A percentile compares a stretch with the other conserved stretches of the same genome.
These are phyloP conservation scores for Colletotrichum liriopes DNA, from an alignment of 2,329 filamentous ascomycete genomes.

Conservation along the genomic window DNA sequence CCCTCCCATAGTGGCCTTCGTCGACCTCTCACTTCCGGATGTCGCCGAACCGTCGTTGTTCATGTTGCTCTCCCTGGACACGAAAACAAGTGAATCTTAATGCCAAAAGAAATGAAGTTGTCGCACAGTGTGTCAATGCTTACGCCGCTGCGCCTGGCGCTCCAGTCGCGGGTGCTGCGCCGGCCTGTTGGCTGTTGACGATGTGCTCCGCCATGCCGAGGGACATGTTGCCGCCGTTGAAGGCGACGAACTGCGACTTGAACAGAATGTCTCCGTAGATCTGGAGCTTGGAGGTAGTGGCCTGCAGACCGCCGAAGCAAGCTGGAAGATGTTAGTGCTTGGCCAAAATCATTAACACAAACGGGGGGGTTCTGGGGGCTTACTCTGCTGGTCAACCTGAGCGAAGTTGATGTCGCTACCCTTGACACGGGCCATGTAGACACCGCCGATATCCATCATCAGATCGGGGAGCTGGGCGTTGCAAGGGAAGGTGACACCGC, in stretches of 20 bases:
- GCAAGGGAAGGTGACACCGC: slow-evolving; percentile 66
- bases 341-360: background rate
- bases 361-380: slow-evolving; percentile 48
- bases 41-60: slow-evolving; percentile 16
- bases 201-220: slow-evolving; percentile 62
- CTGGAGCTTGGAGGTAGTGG: slow-evolving; percentile 68
- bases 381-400: slow-evolving; percentile 65
- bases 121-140: slow-evolving; percentile 34
- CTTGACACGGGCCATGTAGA: slow-evolving; percentile 70
- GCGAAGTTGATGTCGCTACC: slow-evolving; percentile 70
- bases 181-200: slow-evolving; percentile 29
- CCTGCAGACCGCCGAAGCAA: slow-evolving; percentile 80
- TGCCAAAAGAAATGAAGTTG: slow-evolving; percentile 23
- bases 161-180: slow-evolving; percentile 17
- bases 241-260: slow-evolving; percentile 73
- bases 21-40: slow-evolving; percentile 23
- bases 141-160: slow-evolving; percentile 37
- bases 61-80: slow-evolving; percentile 35
- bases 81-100: slow-evolving; percentile 37
- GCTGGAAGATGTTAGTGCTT: slow-evolving; percentile 50
- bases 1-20: slow-evolving; percentile 16
- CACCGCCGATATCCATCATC: slow-evolving; percentile 69
- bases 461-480: slow-evolving; percentile 63
- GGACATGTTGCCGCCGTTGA: slow-evolving; percentile 69
- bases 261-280: slow-evolving; percentile 77